Base-by-base conservation (phyloP, 179 eudicot species). In the Silene noctiflora region DNA sequence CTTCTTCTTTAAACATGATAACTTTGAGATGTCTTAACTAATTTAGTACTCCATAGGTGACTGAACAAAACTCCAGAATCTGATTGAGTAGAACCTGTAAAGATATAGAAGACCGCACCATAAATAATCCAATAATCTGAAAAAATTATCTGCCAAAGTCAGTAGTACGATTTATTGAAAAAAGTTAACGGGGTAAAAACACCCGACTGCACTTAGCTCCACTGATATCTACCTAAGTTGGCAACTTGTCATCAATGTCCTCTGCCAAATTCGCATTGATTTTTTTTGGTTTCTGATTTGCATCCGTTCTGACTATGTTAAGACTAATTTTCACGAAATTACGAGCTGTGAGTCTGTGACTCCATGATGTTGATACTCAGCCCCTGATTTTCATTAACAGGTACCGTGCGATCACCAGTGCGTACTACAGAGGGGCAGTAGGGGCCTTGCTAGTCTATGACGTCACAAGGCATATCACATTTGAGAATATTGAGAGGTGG, bases 341-440 rank as follows among this genome's bases (percentile, higher is more conserved):
- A 39, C 46, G 46, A 6, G 46, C 46, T 39, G 11, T 39, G 10
- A 39, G 6, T 39, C 11, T 0, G 4, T 8, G 46, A 39, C 1
- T 39, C 46, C 46, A 39, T 8, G 46, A 39, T 8, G 11, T 6
- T 39, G 5, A 39, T 39, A 39, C 46, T 39, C 46, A 8, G 11
- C 0, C 46, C 10, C 10, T 39, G 10, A 39, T 39, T 39, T 51
- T 51, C 58, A 14, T 13, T 13, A 69, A 31, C 8, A 80, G 83
- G 75, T 80, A 80, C 69, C 79, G 83, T 62, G 83, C 83, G 24
- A 76, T 80, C 44, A 80, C 83, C 11, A 80, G 79, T 56, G 83
- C 79, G 29, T 80, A 80, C 63, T 80, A 80, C 70, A 71, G 83
- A 75, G 83, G 83, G 5, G 83, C 79, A 6, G 79, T 80, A 55